Conservation (phyloP, 2,329 filamentous ascomycete genomes). For the Clonostachys sp. region DNA sequence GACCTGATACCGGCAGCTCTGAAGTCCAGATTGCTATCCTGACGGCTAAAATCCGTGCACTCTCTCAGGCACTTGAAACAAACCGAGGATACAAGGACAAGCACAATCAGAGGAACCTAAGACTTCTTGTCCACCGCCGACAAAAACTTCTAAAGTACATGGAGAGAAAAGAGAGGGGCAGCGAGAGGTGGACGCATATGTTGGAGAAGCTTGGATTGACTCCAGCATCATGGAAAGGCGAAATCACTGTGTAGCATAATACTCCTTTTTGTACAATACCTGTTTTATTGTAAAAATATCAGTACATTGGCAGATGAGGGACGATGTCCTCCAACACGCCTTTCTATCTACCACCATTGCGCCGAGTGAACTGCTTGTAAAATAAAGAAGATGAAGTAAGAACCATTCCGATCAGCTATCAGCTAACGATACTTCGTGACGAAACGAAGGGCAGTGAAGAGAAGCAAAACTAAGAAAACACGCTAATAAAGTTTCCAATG, state of each 20-base stretch:
- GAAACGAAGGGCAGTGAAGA: slow-evolving; percentile 13
- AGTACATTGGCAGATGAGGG: neutral
- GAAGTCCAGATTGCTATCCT: slow-evolving; percentile 98
- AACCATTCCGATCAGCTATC: slow-evolving; percentile 1
- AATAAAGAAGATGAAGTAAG: slow-evolving; percentile 33
- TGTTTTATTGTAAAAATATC: slow-evolving; percentile 20
- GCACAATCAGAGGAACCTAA: slow-evolving; percentile 87
- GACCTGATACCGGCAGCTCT: slow-evolving; percentile 87
- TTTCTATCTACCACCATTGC: slow-evolving; percentile 14
- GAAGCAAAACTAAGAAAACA: slow-evolving; percentile 56
- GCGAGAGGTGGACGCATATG: slow-evolving; percentile 83
- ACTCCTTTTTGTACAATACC: slow-evolving; percentile 34
- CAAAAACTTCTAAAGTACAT: slow-evolving; percentile 88
- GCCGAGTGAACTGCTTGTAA: slow-evolving; percentile 27
- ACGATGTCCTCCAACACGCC: slow-evolving; percentile 4
- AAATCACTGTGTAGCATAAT: slow-evolving; percentile 54
- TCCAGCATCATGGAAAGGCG: slow-evolving; percentile 83
- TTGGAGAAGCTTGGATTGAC: slow-evolving; percentile 80
- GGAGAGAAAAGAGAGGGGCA: slow-evolving; percentile 83
- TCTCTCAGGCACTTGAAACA: slow-evolving; percentile 67
- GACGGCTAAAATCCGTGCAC: slow-evolving; percentile 84
- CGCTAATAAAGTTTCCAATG: slow-evolving; percentile 98
- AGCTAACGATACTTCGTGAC: no score
- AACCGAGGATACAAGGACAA: slow-evolving; percentile 77
- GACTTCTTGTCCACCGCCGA: slow-evolving; percentile 79